These are phyloP conservation scores for Tephrocybe rancida DNA, from an alignment of 768 basidiomycete genomes.

Conservation along the genomic window DNA sequence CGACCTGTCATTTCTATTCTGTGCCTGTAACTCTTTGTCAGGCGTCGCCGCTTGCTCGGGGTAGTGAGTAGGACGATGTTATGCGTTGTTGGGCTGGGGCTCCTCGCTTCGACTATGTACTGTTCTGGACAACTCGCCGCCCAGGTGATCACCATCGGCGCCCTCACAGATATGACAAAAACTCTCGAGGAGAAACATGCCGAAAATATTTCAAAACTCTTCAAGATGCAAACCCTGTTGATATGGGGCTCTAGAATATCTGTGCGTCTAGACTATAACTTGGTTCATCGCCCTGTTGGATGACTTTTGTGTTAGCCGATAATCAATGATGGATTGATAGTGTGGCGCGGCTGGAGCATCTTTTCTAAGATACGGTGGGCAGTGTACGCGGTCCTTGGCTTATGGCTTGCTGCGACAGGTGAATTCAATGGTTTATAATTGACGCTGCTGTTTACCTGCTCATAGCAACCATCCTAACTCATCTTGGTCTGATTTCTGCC, in stretches of 20 bases:
- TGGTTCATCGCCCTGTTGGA: background rate
- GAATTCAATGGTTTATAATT: background rate
- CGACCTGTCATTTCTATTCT: background rate
- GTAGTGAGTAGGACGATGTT: background rate
- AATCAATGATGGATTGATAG: constrained; percentile 2
- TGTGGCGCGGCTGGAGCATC: constrained; percentile 3
- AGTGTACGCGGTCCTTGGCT: background rate
- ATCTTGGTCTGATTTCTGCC: background rate
- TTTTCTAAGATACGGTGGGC: background rate
- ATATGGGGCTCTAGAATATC: constrained; percentile 3
- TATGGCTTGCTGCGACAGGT: constrained; percentile 1
- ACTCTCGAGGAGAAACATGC: background rate
- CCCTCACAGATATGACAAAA: background rate
- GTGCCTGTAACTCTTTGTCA: background rate
- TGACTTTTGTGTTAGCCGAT: background rate
- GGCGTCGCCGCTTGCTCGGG: background rate
- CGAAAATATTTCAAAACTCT: background rate
- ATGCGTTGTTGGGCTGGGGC: background rate
- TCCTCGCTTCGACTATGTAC: background rate
- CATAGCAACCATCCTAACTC: background rate
- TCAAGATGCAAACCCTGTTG: background rate
- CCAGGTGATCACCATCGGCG: background rate
- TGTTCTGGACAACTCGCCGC: background rate
- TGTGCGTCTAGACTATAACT: background rate
- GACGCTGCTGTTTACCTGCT: background rate